phyloP scores from a whole-genome alignment of 2,329 filamentous ascomycete genomes.

The Dactylellina haptotyla region DNA sequence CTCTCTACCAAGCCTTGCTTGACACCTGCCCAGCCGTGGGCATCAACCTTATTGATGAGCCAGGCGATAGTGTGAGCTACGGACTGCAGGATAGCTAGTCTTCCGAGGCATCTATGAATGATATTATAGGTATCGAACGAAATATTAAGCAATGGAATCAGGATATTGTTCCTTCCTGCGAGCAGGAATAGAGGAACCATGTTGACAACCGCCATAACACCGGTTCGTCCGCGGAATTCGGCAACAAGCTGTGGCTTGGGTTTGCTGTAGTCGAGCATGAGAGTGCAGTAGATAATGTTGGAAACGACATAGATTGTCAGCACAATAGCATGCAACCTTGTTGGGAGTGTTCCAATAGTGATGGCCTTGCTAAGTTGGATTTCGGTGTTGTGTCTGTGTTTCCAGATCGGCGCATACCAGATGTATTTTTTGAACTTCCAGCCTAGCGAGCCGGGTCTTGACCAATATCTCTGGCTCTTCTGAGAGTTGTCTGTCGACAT shows the following conservation, averaged over 20 bases:
- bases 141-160: slow-evolving; percentile 82
- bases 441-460: slow-evolving; percentile 27
- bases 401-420: slow-evolving; percentile 75
- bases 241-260: slow-evolving; percentile 76
- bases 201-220: slow-evolving; percentile 84
- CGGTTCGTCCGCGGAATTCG: slow-evolving; percentile 84
- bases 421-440: slow-evolving; percentile 69
- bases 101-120: slow-evolving; percentile 83
- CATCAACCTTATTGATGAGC: slow-evolving; percentile 75
- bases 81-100: slow-evolving; percentile 76
- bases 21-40: slow-evolving; percentile 72
- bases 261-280: slow-evolving; percentile 69
- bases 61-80: slow-evolving; percentile 77
- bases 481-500: slow-evolving; percentile 38
- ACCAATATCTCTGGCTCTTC: slow-evolving; percentile 59
- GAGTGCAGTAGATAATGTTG: slow-evolving; percentile 71
- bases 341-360: slow-evolving; percentile 79
- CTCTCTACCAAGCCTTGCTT: slow-evolving; percentile 67
- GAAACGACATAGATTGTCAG: slow-evolving; percentile 69
- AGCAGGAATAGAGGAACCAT: slow-evolving; percentile 91
- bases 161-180: slow-evolving; percentile 89
- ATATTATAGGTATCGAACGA: slow-evolving; percentile 98
- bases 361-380: slow-evolving; percentile 74
- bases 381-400: slow-evolving; percentile 79
- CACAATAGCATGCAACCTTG: slow-evolving; percentile 71